These are phyloP conservation scores for Pascua sp. DNA, from an alignment of 1,284 basidiomycete genomes.

Conservation along the genomic window DNA sequence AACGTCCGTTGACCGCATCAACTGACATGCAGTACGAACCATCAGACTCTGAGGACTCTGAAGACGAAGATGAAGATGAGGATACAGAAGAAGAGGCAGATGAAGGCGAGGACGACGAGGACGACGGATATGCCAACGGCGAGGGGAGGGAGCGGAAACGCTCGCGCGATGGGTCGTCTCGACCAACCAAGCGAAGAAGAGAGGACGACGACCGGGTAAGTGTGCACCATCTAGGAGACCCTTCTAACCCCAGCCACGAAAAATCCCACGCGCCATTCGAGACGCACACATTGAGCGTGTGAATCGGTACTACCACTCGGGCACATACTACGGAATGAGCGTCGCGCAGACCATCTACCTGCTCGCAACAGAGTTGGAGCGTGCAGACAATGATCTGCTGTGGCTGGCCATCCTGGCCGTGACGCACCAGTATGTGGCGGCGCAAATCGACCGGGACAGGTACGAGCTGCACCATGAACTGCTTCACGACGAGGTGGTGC, in stretches of 20 bases:
- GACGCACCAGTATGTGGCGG: conserved; percentile 85
- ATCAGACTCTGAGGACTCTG: conserved; percentile 47
- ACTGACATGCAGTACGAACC: conserved; percentile 34
- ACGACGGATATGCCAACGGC: conserved; percentile 47
- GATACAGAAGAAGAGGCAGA: conserved; percentile 46
- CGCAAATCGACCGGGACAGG: conserved; percentile 76
- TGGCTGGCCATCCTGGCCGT: conserved; percentile 95
- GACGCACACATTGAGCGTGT: conserved; percentile 62
- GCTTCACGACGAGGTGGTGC: conserved; percentile 82
- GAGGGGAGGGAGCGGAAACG: conserved; percentile 56
- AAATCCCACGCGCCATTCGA: conserved; percentile 67
- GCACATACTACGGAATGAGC: conserved; percentile 84
- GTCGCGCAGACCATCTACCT: conserved; percentile 85
- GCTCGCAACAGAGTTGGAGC: conserved; percentile 80
- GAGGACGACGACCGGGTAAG: conserved; percentile 32
- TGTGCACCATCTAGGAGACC: background rate
- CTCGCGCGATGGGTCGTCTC: conserved; percentile 37
- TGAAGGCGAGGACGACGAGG: conserved; percentile 55
- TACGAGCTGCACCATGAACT: conserved; percentile 78
- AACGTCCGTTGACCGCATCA: accelerated
- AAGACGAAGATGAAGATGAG: conserved; percentile 54
- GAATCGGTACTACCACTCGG: conserved; percentile 77
- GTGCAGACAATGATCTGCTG: conserved; percentile 87
- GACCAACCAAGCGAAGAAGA: conserved; percentile 26
- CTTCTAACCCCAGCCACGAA: conserved; percentile 41